These are phyloP conservation scores for Magnaporthales sp. DNA, from an alignment of 2,329 filamentous ascomycete species.

Conservation along the genomic window DNA sequence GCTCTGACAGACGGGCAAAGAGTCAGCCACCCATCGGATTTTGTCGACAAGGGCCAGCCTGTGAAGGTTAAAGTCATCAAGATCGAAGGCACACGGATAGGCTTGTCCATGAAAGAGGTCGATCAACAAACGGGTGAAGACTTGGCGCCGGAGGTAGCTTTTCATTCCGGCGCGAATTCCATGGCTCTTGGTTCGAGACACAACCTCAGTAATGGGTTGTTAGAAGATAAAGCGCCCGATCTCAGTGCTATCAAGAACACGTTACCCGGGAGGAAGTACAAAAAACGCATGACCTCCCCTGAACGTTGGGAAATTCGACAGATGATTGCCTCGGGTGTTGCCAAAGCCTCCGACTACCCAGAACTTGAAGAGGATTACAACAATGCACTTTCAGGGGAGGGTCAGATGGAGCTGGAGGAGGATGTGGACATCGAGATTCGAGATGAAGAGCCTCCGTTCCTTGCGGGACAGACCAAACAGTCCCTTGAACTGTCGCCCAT, in stretches of 20 bases:
- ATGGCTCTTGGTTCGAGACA: slow-evolving; percentile 54
- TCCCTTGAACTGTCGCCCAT: slow-evolving; percentile 93
- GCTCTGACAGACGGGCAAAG: slow-evolving; percentile 76
- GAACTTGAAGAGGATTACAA: slow-evolving; percentile 93
- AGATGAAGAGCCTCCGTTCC: slow-evolving; percentile 93
- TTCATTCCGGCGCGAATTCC: slow-evolving; percentile 87
- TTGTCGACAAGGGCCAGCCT: slow-evolving; percentile 69
- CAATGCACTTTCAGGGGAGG: slow-evolving; percentile 75
- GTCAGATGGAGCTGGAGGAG: slow-evolving; percentile 84
- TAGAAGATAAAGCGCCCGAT: background rate
- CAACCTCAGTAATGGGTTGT: slow-evolving; percentile 3
- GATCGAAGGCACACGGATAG: slow-evolving; percentile 72
- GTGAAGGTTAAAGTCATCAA: slow-evolving; percentile 92
- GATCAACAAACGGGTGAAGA: slow-evolving; percentile 85
- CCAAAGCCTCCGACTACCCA: slow-evolving; percentile 87
- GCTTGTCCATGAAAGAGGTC: slow-evolving; percentile 94
- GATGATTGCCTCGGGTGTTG: slow-evolving; percentile 88
- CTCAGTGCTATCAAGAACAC: slow-evolving; percentile 13
- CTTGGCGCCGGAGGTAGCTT: slow-evolving; percentile 64
- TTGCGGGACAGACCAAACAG: slow-evolving; percentile 93
- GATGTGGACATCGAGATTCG: slow-evolving; percentile 95
- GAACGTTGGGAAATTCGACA: slow-evolving; percentile 98
- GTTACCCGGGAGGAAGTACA: slow-evolving; percentile 56
- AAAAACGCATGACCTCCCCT: slow-evolving; percentile 92
- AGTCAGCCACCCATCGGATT: slow-evolving; percentile 85